Evolutionary conservation across 345 rosid genomes (phyloP).

Genomic region (Carallia pectinifolia): DNA sequence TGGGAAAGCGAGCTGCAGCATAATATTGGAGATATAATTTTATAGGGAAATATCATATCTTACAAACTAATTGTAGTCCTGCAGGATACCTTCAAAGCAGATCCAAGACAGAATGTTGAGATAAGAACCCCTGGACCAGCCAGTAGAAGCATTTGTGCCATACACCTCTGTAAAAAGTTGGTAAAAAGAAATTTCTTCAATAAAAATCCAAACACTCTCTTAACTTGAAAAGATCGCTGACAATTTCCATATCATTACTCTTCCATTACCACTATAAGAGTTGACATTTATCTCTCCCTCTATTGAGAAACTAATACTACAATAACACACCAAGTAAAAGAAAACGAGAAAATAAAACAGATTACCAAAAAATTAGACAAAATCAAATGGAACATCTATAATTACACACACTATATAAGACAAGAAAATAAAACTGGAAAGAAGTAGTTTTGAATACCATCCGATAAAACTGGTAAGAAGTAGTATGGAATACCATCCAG

Average conservation of each 20-base stretch:
- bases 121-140: conserved; percentile 96
- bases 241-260: neutral
- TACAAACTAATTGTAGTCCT: neutral
- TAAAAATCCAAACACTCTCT: neutral
- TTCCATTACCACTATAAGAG: neutral
- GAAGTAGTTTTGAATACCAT: too few species aligned
- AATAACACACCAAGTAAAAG: neutral
- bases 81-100: conserved; percentile 65
- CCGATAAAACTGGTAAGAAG: too few species aligned
- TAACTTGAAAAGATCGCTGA: too few species aligned
- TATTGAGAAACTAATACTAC: neutral
- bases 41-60: neutral
- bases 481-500: too few species aligned
- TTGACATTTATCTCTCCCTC: neutral
- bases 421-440: too few species aligned
- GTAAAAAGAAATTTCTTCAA: neutral
- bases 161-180: conserved; percentile 57
- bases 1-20: conserved; percentile 75
- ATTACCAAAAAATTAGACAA: too few species aligned
- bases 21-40: conserved; percentile 6
- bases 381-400: too few species aligned
- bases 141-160: conserved; percentile 85
- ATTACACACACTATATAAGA: too few species aligned
- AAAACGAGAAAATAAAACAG: neutral
- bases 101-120: conserved; percentile 75